Evolutionary conservation across 129 eudicot genomes (phyloP).

Genomic region (Pseudognaphalium luteoalbum): DNA sequence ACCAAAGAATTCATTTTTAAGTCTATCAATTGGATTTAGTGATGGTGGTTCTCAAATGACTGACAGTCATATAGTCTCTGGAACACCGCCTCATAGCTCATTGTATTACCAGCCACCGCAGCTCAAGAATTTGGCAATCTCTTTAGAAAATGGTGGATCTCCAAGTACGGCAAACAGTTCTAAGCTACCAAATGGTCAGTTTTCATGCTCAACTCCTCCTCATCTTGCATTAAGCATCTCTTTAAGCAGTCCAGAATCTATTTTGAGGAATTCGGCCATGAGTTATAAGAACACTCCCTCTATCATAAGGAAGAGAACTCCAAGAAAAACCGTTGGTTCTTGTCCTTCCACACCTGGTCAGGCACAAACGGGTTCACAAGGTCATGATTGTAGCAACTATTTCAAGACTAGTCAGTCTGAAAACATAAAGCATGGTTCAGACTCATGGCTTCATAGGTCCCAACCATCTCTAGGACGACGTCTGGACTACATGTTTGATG

Average conservation of each 20-base stretch:
- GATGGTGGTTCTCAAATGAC: slow-evolving; percentile 29
- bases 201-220: slow-evolving; percentile 44
- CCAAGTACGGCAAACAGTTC: slow-evolving; percentile 23
- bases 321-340: slow-evolving; percentile 33
- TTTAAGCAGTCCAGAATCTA: slow-evolving; percentile 60
- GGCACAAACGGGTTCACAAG: neutral
- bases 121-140: slow-evolving; percentile 25
- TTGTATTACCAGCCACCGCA: slow-evolving; percentile 49
- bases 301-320: slow-evolving; percentile 62
- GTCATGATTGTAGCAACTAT: slow-evolving; percentile 30
- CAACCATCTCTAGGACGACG: slow-evolving; percentile 59
- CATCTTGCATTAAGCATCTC: slow-evolving; percentile 43
- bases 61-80: slow-evolving; percentile 35
- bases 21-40: slow-evolving; percentile 45
- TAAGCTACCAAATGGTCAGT: slow-evolving; percentile 25
- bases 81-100: slow-evolving; percentile 40
- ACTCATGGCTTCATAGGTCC: slow-evolving; percentile 36
- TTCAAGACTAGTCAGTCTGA: slow-evolving; percentile 24
- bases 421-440: slow-evolving; percentile 28
- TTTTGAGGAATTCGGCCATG: slow-evolving; percentile 72
- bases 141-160: slow-evolving; percentile 23
- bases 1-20: slow-evolving; percentile 48
- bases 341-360: slow-evolving; percentile 24
- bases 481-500: slow-evolving; percentile 62
- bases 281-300: slow-evolving; percentile 79